A percentile compares a stretch with the other conserved stretches of the same genome.
Evolutionary conservation across 164 flowering plant species (phyloP).

Genomic region (Saururus chinensis): DNA sequence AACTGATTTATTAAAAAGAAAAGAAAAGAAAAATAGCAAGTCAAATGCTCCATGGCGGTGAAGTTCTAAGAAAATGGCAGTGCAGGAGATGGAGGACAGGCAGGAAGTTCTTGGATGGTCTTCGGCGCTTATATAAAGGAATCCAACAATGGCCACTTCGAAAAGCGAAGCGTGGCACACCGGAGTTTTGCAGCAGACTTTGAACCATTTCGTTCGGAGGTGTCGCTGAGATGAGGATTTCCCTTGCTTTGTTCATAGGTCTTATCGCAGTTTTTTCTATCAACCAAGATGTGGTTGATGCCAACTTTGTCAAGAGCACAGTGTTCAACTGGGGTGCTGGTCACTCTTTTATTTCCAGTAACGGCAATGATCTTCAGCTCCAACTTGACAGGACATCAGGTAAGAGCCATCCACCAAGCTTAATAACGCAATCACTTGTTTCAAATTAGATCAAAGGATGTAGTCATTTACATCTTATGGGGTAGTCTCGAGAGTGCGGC

Average conservation of each 20-base stretch:
- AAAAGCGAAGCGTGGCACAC: neutral
- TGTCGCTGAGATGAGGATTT: neutral
- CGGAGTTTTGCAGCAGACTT: neutral
- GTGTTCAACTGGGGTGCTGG: conserved; percentile 1
- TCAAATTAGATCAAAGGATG: neutral
- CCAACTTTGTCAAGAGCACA: conserved; percentile 2
- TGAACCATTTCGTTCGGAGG: neutral
- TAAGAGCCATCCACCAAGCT: neutral
- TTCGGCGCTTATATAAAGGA: neutral
- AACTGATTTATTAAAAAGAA: neutral
- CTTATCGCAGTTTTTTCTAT: neutral
- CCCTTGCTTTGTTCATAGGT: neutral
- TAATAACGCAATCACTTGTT: neutral
- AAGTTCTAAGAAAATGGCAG: neutral
- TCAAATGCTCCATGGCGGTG: neutral
- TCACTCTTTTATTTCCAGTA: neutral
- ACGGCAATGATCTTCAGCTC: conserved; percentile 5
- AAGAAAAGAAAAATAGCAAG: neutral
- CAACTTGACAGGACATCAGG: conserved; percentile 1
- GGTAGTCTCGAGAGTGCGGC: neutral
- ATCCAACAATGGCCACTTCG: neutral
- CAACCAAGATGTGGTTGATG: conserved; percentile 1
- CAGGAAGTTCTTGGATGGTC: neutral
- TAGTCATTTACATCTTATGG: neutral
- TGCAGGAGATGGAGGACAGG: neutral